Conservation (phyloP, 495 filamentous ascomycete genomes). For the Tuber magnatum region DNA sequence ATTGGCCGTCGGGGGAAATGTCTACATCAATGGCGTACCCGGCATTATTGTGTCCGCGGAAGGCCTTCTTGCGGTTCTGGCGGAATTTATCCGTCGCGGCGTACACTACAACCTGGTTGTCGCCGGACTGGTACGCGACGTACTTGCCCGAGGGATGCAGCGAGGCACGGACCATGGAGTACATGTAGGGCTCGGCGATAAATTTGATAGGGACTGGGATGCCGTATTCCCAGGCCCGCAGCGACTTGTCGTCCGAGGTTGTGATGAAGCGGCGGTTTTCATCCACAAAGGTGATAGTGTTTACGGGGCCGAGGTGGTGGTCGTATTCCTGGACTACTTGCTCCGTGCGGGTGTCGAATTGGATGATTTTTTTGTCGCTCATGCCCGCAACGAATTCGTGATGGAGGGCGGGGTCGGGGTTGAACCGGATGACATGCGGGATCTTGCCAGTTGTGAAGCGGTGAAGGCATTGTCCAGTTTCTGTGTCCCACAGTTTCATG, state of each 20-base stretch:
- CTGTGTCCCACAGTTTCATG: conserved; percentile 97
- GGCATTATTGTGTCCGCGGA: conserved; percentile 89
- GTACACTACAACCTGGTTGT: conserved; percentile 97
- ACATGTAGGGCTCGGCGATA: conserved; percentile 96
- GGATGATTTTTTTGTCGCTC: conserved; percentile 97
- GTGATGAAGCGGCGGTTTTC: conserved; percentile 93
- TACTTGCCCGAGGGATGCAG: conserved; percentile 85
- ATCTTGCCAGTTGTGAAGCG: conserved; percentile 89
- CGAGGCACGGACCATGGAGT: conserved; percentile 71
- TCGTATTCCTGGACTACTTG: conserved; percentile 95
- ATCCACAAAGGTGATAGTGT: conserved; percentile 95
- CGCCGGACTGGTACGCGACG: conserved; percentile 81
- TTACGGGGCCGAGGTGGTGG: conserved; percentile 93
- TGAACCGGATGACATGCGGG: conserved; percentile 89
- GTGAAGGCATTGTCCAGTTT: conserved; percentile 78
- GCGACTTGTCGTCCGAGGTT: conserved; percentile 90
- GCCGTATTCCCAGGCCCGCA: conserved; percentile 95
- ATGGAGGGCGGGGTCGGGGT: conserved; percentile 64
- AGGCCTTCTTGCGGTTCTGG: conserved; percentile 93
- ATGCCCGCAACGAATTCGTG: conserved; percentile 93
- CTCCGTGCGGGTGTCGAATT: conserved; percentile 82
- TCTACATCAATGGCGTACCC: conserved; percentile 87
- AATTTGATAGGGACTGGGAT: conserved; percentile 79
- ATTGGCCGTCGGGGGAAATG: conserved; percentile 83
- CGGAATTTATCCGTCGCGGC: conserved; percentile 88